phyloP scores from a whole-genome alignment of 1,284 basidiomycete genomes.

The Moesziomyces globuligerus region DNA sequence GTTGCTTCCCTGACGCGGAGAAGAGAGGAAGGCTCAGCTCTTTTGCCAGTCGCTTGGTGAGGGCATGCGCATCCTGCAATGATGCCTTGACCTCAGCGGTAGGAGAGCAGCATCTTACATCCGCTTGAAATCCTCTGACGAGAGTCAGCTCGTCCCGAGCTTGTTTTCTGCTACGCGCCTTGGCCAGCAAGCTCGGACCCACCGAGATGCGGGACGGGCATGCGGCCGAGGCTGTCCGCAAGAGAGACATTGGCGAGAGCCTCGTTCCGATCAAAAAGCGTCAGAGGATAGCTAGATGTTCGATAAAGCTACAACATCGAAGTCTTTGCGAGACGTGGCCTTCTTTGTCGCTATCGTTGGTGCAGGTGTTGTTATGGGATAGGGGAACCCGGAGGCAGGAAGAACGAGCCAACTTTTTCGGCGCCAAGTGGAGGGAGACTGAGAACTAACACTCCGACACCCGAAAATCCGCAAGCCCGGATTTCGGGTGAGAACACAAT shows the following conservation, averaged over 20 bases:
- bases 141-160: too few species aligned
- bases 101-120: not conserved
- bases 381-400: not conserved
- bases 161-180: too few species aligned
- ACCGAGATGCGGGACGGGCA: not conserved
- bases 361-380: not conserved
- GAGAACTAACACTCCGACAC: slow-evolving; percentile 8
- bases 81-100: not conserved
- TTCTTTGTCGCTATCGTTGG: too few species aligned
- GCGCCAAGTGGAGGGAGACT: slow-evolving; percentile 23
- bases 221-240: not conserved
- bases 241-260: not conserved
- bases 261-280: too few species aligned
- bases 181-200: not conserved
- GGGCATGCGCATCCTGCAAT: slow-evolving; percentile 13
- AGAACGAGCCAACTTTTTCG: not conserved
- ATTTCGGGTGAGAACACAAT: slow-evolving; percentile 16
- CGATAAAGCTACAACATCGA: too few species aligned
- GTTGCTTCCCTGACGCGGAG: slow-evolving; percentile 31
- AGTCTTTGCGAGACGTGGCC: too few species aligned
- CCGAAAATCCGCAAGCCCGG: slow-evolving; percentile 10
- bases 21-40: slow-evolving; percentile 36
- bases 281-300: too few species aligned
- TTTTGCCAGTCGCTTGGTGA: slow-evolving; percentile 23
- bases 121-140: not conserved